Conservation (phyloP, 192 early-diverging fungal genomes). For the Podila epigama region DNA sequence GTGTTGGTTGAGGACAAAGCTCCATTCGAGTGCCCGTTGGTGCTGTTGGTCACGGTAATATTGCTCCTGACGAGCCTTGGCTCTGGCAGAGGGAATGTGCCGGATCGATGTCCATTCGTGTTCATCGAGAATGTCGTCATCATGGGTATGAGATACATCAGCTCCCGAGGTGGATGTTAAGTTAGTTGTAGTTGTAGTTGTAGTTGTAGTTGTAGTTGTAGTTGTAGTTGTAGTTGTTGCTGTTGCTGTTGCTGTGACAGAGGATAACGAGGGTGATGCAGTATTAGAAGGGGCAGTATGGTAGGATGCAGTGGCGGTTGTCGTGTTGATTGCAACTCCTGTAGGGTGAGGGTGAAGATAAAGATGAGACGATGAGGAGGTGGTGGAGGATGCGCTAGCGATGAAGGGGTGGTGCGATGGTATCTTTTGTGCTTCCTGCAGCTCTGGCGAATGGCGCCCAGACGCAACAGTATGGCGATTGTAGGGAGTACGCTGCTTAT, state of each 20-base stretch:
- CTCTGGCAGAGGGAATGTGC: slow-evolving; percentile 6
- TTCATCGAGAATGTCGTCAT: slow-evolving; percentile 14
- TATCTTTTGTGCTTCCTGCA: background rate
- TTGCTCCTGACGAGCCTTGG: slow-evolving; percentile 13
- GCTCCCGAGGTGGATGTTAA: background rate
- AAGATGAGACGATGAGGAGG: too few relatives aligned
- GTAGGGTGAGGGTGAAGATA: too few relatives aligned
- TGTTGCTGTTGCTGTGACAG: too few relatives aligned
- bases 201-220: too few relatives aligned
- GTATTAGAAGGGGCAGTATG: too few relatives aligned
- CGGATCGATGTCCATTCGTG: slow-evolving; percentile 31
- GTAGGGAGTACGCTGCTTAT: slow-evolving; percentile 17
- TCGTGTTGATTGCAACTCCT: too few relatives aligned
- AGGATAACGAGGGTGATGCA: too few relatives aligned
- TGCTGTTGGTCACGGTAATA: slow-evolving; percentile 11
- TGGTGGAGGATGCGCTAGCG: background rate
- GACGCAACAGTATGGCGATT: slow-evolving; percentile 3
- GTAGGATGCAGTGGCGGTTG: too few relatives aligned
- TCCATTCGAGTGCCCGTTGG: slow-evolving; percentile 27
- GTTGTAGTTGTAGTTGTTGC: too few relatives aligned
- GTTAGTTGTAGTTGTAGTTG: background rate
- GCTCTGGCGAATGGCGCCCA: background rate
- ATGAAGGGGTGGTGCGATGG: background rate
- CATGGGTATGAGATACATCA: slow-evolving; percentile 1
- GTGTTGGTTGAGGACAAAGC: slow-evolving; percentile 16